Percentiles rank a stretch among this genome's conserved stretches.
Conservation (phyloP, 805 yeast genomes). For the Wickerhamomyces kurtzmanii region DNA sequence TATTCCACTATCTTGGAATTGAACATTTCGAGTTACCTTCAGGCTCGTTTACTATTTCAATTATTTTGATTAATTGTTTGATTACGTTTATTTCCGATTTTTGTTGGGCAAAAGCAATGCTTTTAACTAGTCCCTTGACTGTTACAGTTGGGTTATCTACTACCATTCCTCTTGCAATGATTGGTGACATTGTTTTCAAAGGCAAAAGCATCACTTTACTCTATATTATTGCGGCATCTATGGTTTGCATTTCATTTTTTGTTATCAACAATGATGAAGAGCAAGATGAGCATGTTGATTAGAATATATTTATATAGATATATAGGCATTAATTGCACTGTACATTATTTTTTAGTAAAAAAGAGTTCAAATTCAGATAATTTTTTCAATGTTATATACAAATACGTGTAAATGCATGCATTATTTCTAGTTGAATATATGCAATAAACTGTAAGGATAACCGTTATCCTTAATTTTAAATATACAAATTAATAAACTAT, state of each 20-base stretch:
- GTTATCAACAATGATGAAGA: constrained; percentile 75
- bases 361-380: no score
- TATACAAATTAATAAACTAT: constrained; percentile 10
- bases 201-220: constrained; percentile 47
- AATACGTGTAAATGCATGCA: constrained; percentile 14
- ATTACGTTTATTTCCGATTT: constrained; percentile 84
- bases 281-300: constrained; percentile 31
- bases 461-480: constrained; percentile 10
- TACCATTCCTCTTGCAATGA: constrained; percentile 90
- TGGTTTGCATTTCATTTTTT: constrained; percentile 77
- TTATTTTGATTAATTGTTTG: constrained; percentile 56
- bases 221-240: constrained; percentile 70
- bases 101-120: constrained; percentile 93
- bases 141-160: constrained; percentile 92
- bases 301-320: constrained; percentile 1
- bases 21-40: constrained; percentile 72
- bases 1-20: constrained; percentile 51
- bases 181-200: constrained; percentile 77
- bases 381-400: constrained; percentile 11
- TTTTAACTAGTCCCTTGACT: constrained; percentile 86
- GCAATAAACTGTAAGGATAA: constrained; percentile 10
- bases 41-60: constrained; percentile 33
- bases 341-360: no score
- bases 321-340: constrained; percentile 1
- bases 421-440: constrained; percentile 6